phyloP scores from a whole-genome alignment of 441 rosid genomes.

The Jatropha podagrica region DNA sequence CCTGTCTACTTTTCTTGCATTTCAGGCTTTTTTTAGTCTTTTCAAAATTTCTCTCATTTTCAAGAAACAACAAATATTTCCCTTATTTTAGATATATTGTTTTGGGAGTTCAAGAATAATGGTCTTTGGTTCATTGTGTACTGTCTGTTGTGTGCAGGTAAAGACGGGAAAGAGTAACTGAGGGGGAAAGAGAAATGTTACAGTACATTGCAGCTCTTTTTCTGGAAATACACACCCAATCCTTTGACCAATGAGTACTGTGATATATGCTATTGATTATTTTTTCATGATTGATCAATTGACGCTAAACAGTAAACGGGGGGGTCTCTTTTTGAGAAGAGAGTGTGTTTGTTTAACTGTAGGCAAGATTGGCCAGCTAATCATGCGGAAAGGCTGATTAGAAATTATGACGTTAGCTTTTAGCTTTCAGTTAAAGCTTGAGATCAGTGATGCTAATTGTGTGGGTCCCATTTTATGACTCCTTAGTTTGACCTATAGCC shows the following conservation, averaged over 20 bases:
- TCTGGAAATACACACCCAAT: neutral
- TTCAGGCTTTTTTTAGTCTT: constrained; percentile 21
- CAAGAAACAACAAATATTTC: constrained; percentile 9
- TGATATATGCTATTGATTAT: neutral
- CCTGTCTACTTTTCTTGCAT: constrained; percentile 33
- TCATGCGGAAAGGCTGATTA: constrained; percentile 6
- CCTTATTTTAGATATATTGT: constrained; percentile 16
- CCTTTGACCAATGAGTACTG: constrained; percentile 5
- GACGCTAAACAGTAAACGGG: neutral
- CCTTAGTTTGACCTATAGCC: constrained; percentile 14
- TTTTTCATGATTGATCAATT: constrained; percentile 21
- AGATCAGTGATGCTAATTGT: neutral
- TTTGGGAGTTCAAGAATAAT: constrained; percentile 16
- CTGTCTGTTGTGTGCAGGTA: constrained; percentile 4
- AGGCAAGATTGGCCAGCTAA: neutral
- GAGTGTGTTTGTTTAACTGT: neutral
- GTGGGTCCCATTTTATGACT: constrained; percentile 19
- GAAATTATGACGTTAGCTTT: constrained; percentile 16
- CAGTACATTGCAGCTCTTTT: constrained; percentile 1
- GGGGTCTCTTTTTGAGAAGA: neutral
- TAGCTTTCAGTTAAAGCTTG: constrained; percentile 15
- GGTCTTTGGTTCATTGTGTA: neutral
- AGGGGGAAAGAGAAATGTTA: neutral
- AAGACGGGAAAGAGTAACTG: neutral
- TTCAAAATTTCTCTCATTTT: neutral